Base-by-base conservation (phyloP, 2,329 filamentous ascomycete species). In the Xylariaceae sp. region DNA sequence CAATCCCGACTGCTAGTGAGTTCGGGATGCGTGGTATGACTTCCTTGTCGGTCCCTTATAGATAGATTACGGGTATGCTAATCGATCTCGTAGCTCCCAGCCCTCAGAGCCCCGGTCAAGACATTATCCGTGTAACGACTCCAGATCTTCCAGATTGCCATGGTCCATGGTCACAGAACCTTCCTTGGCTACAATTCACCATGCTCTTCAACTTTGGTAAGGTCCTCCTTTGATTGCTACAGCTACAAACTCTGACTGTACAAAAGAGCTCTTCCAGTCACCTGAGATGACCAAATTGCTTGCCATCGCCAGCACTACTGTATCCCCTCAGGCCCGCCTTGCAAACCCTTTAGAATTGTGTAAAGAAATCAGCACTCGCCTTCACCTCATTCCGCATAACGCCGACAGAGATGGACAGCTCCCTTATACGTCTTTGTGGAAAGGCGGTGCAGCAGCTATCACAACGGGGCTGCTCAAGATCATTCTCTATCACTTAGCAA, bases 141-240 rank as follows among this genome's bases (percentile, higher is more conserved):
- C 47, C 47, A 17, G 36, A n/a, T 11, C 17, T 31, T 10, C 11
- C 18, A 19, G 30, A 32, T 11, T 27, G 44, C 14, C 11, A 42
- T 2, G 6, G 9, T 14, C 1, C 14, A 45, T 53, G 51, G 51
- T 47, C 51, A 30, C 15, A n/a, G n/a, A 47, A n/a, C n/a, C 51
- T 53, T 4, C 51, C 51, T 12, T 53, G 44, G 44, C 39, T 53
- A 6, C 14, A 17, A n/a, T 53, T 53, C 17, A 39, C 17, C 33
- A 27, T 47, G 6, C 11, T 12, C n/a, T 15, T 48, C 12, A n/a
- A 6, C 2, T 14, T 43, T 6, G 22, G 51, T 50, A 39, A 41
- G 43, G 7, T 4, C 7, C 22, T 7, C 22, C 22, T 27, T 27
- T 27, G 7, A 27, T 7, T 27, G 4, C 22, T 27, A 4, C 4